These are phyloP conservation scores for Pichia insulana DNA, from an alignment of 805 yeast genomes.

Conservation along the genomic window DNA sequence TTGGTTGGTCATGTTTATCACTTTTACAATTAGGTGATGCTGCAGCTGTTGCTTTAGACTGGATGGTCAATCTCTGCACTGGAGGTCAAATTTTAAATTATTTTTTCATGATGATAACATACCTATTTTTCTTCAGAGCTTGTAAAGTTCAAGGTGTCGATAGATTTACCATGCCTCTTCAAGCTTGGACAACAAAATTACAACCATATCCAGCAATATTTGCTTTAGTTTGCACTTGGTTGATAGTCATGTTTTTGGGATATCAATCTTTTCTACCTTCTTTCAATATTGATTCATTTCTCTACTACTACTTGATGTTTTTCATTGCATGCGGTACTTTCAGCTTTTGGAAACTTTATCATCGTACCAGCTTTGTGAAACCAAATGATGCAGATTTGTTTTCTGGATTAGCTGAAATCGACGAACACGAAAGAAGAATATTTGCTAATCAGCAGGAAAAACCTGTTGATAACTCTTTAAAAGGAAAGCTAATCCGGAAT, in stretches of 20 bases:
- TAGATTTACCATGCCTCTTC: constrained; percentile 36
- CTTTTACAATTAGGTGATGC: constrained; percentile 30
- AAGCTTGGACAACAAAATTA: constrained; percentile 39
- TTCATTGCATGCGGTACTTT: constrained; percentile 32
- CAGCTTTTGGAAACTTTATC: constrained; percentile 30
- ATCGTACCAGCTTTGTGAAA: constrained; percentile 31
- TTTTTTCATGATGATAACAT: constrained; percentile 36
- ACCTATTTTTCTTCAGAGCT: constrained; percentile 55
- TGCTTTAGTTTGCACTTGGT: constrained; percentile 24
- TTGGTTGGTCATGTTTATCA: constrained; percentile 20
- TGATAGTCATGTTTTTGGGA: constrained; percentile 33
- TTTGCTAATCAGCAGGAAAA: constrained; percentile 13
- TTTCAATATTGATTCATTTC: constrained; percentile 33
- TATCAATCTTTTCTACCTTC: constrained; percentile 32
- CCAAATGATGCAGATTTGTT: constrained; percentile 39
- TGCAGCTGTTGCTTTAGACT: constrained; percentile 23
- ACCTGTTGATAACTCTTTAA: not conserved
- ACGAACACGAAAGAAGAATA: constrained; percentile 36
- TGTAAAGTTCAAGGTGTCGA: constrained; percentile 46
- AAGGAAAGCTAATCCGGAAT: constrained; percentile 1
- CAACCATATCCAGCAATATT: constrained; percentile 27
- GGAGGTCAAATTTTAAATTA: constrained; percentile 25
- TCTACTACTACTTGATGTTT: constrained; percentile 36
- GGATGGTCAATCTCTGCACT: constrained; percentile 26
- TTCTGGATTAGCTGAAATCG: constrained; percentile 39